These are phyloP conservation scores for Metschnikowia matae DNA, from an alignment of 805 yeast species.

Conservation along the genomic window DNA sequence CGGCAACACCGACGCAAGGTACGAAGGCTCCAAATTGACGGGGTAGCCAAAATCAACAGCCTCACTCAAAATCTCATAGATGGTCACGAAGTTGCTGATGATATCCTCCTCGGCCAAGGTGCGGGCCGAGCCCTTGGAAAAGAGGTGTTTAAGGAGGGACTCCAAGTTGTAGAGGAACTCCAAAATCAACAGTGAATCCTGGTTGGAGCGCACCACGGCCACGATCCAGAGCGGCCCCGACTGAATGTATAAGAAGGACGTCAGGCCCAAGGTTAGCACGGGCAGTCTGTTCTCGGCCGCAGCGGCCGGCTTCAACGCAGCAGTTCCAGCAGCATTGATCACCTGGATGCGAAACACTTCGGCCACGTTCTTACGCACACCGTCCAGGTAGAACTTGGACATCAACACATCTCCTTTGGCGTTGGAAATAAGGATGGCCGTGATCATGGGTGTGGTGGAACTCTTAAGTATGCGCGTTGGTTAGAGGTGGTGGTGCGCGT, in stretches of 20 bases:
- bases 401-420: conserved; percentile 80
- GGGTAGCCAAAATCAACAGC: conserved; percentile 77
- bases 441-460: conserved; percentile 52
- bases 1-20: conserved; percentile 16
- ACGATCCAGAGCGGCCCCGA: conserved; percentile 68
- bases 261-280: conserved; percentile 79
- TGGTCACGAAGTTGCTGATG: conserved; percentile 59
- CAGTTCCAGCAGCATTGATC: conserved; percentile 48
- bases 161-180: conserved; percentile 72
- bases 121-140: conserved; percentile 18
- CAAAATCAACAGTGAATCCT: conserved; percentile 73
- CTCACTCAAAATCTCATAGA: conserved; percentile 78
- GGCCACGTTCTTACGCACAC: conserved; percentile 70
- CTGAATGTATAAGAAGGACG: conserved; percentile 79
- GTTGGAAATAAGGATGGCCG: conserved; percentile 76
- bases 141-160: conserved; percentile 40
- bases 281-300: conserved; percentile 33
- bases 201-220: conserved; percentile 85
- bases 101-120: conserved; percentile 37
- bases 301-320: conserved; percentile 15
- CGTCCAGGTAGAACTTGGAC: conserved; percentile 68
- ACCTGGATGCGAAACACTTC: conserved; percentile 94
- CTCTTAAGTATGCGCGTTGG: not conserved
- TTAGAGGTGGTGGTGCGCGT: not conserved
- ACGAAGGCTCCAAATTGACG: conserved; percentile 50